Percentiles rank a stretch among this genome's conserved stretches.
phyloP scores from a whole-genome alignment of 331 rosid genomes.

The Erythrophleum ivorense region DNA sequence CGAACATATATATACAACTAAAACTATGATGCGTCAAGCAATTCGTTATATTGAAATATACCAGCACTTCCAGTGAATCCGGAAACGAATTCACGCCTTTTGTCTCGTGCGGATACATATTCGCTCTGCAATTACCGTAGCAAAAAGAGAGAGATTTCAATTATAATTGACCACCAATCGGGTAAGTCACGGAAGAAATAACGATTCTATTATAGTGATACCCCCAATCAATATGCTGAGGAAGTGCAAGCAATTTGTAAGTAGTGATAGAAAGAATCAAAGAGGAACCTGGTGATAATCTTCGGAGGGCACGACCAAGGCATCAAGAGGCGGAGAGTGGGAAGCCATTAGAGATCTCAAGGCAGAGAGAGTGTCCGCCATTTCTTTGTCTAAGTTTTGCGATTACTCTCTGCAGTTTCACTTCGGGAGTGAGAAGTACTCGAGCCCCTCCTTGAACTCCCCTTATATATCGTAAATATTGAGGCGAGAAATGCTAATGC shows the following conservation, averaged over 20 bases:
- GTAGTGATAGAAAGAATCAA: background rate
- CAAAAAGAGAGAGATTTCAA: background rate
- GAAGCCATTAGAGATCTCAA: conserved; percentile 82
- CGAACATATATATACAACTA: background rate
- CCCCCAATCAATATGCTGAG: background rate
- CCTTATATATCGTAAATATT: background rate
- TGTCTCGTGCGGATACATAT: conserved; percentile 90
- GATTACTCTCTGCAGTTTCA: background rate
- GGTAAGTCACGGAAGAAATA: background rate
- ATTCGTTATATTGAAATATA: conserved; percentile 40
- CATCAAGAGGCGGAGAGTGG: conserved; percentile 89
- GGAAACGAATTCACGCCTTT: conserved; percentile 86
- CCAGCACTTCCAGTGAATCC: conserved; percentile 99
- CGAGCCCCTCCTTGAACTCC: too few relatives aligned
- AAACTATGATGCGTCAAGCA: background rate
- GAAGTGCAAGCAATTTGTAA: background rate
- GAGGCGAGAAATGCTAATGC: background rate
- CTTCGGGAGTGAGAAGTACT: background rate
- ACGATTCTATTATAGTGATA: background rate
- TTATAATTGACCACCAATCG: background rate
- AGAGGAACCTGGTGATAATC: conserved; percentile 89
- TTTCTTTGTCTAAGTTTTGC: conserved; percentile 21
- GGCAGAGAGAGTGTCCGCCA: conserved; percentile 73
- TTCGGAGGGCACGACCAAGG: conserved; percentile 92
- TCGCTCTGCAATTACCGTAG: conserved; percentile 74